Evolutionary conservation across 805 yeast genomes (phyloP), one percentile per base, ranked within the genome.

Genomic region (Yamadazyma tumulicola): DNA sequence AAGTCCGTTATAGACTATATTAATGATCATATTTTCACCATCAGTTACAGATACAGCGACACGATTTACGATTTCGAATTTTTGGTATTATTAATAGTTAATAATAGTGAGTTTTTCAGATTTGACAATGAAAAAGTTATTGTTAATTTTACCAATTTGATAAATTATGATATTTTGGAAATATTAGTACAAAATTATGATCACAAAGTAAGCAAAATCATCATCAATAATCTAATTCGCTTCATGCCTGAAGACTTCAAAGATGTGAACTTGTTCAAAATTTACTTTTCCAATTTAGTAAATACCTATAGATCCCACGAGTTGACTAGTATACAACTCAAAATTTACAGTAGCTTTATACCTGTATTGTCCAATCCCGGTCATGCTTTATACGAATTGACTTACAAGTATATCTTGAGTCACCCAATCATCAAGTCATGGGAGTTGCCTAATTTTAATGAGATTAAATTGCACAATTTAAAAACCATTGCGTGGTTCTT

Each of bases 361-460:
- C 73, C 76, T 3, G 64, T 85, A 2, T 53, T 85, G 38, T 54
- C 68, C 5, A 77, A 80, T 41, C 96, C 97, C 0, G 76, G 79
- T 0, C 91, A 85, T 42, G 72, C 69, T 46, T 54, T 91, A 14
- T 85, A 81, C 55, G 96, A 88, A 43, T 76, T 77, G 45, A 75
- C 77, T 0, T 76, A 69, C 47, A 72, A 81, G 39, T 86, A 79
- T 71, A 67, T 88, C 8, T 60, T 86, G 23, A 60, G 75, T 4
- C 74, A 75, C 24, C 80, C 85, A 3, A 54, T 51, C 11, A 49
- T 72, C 30, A 59, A 59, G 40, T 34, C 50, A 5, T 51, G 46
- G 34, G 77, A 70, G 17, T 48, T 76, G 27, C 81, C 82, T 3
- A 47, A 75, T 27, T 70, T 58, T 49, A 60, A 56, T 22, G 34